Conservation (phyloP, 2,329 filamentous ascomycete genomes). For the Magnaporthales sp. region DNA sequence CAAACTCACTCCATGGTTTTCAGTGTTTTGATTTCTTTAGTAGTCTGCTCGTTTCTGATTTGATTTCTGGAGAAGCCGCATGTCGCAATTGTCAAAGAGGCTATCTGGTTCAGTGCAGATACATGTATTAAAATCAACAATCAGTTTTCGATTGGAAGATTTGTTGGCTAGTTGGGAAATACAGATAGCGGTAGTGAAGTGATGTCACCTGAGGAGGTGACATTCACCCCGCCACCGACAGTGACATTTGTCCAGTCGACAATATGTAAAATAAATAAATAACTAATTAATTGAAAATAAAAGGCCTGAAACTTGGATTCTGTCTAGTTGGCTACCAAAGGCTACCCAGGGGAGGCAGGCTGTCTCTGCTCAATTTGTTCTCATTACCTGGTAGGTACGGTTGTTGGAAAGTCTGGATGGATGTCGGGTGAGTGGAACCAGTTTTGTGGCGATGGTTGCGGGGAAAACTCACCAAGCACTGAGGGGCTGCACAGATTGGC, state of each 20-base stretch:
- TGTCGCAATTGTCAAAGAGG: background rate
- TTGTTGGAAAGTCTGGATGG: background rate
- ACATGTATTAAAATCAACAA: background rate
- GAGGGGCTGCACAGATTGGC: background rate
- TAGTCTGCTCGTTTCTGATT: too few relatives aligned
- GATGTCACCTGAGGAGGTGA: background rate
- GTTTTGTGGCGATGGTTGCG: background rate
- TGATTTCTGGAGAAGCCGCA: background rate
- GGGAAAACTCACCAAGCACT: background rate
- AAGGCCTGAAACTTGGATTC: background rate
- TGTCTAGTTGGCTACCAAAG: background rate
- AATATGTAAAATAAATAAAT: background rate
- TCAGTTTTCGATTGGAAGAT: background rate
- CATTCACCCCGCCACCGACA: background rate
- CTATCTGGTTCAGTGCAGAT: background rate
- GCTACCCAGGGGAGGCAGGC: background rate
- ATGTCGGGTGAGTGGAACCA: background rate
- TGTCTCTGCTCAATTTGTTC: background rate
- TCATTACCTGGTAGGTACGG: background rate
- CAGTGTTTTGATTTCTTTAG: too few relatives aligned
- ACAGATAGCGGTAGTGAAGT: background rate
- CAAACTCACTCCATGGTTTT: background rate
- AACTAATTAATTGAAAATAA: background rate
- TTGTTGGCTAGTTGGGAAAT: background rate
- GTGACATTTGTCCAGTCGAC: background rate